Conservation (phyloP, 257 asterid genomes). For the Mentha longifolia region DNA sequence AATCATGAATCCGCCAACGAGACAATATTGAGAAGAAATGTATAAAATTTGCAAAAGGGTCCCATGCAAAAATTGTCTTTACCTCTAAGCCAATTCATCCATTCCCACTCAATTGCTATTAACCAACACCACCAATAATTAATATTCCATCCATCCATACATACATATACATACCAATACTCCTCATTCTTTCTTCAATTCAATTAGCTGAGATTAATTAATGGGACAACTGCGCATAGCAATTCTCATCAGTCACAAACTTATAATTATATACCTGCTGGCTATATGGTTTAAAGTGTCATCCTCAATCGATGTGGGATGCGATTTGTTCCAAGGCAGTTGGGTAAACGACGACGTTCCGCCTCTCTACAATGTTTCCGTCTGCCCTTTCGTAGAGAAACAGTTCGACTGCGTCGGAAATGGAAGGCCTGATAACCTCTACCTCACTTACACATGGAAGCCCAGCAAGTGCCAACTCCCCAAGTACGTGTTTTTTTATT, state of each 20-base stretch:
- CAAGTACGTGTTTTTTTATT: conserved; percentile 33
- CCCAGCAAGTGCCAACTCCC: conserved; percentile 65
- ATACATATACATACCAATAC: too few species aligned
- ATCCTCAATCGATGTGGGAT: conserved; percentile 35
- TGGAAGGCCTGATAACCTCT: conserved; percentile 63
- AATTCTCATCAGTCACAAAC: not conserved
- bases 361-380: conserved; percentile 58
- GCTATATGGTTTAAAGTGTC: conserved; percentile 14
- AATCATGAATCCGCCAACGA: too few species aligned
- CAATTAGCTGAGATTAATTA: too few species aligned
- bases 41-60: too few species aligned
- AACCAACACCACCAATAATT: too few species aligned
- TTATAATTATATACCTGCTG: conserved; percentile 23
- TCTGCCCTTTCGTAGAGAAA: conserved; percentile 64
- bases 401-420: conserved; percentile 66
- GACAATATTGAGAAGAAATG: too few species aligned
- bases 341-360: conserved; percentile 59
- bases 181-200: too few species aligned
- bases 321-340: conserved; percentile 65
- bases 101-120: too few species aligned
- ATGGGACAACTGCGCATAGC: not conserved
- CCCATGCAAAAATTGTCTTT: too few species aligned
- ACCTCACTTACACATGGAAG: conserved; percentile 73
- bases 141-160: too few species aligned
- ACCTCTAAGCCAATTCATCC: too few species aligned